These are phyloP conservation scores for Phylloporus rhodoxanthus DNA, from an alignment of 768 basidiomycete genomes.

Conservation along the genomic window DNA sequence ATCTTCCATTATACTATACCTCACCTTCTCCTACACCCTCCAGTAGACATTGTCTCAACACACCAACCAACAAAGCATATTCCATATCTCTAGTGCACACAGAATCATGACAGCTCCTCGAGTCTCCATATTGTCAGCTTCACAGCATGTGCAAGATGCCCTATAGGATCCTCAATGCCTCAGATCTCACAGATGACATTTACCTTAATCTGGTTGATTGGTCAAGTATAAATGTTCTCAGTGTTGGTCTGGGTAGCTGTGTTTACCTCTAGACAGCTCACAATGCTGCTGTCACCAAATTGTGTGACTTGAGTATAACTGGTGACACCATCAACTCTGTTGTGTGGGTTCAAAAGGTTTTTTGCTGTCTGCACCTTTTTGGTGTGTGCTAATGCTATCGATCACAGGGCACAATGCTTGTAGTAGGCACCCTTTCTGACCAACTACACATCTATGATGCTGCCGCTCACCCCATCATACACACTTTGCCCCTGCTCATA, in stretches of 20 bases:
- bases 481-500: conserved; percentile 79
- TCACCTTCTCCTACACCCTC: conserved; percentile 55
- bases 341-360: conserved; percentile 82
- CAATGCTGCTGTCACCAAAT: conserved; percentile 84
- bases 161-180: conserved; percentile 94
- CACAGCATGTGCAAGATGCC: conserved; percentile 90
- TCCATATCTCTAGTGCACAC: conserved; percentile 85
- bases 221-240: conserved; percentile 92
- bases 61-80: conserved; percentile 83
- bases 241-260: conserved; percentile 84
- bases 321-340: conserved; percentile 80
- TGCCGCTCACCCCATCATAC: conserved; percentile 59
- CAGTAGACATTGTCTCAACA: conserved; percentile 54
- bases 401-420: conserved; percentile 71
- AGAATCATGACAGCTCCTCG: conserved; percentile 73
- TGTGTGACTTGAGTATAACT: conserved; percentile 69
- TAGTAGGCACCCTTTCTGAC: conserved; percentile 89
- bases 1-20: conserved; percentile 65
- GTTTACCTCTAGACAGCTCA: conserved; percentile 98
- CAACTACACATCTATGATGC: conserved; percentile 93
- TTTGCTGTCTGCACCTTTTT: not conserved
- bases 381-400: not conserved
- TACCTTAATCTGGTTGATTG: conserved; percentile 98
- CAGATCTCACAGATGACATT: conserved; percentile 96
- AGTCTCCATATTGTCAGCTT: conserved; percentile 75